Evolutionary conservation across 148 eudicot species (phyloP).

Genomic region (Linanthus parryae): DNA sequence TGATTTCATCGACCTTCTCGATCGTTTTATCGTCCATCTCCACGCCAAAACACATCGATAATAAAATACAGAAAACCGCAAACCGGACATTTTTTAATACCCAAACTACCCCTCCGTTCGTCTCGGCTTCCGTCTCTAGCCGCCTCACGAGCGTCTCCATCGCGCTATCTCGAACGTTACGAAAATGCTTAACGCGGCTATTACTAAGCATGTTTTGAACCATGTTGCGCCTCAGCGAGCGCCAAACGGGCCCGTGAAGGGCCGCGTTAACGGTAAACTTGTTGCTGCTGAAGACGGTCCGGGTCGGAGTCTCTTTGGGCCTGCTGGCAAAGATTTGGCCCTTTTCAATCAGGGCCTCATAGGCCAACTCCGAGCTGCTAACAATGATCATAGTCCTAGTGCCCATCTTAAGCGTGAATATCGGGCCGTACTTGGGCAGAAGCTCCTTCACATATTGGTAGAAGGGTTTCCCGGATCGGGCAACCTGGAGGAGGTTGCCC

Average conservation of each 20-base stretch:
- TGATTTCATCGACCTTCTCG: slow-evolving; percentile 57
- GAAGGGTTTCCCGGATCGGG: slow-evolving; percentile 72
- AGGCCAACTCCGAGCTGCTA: slow-evolving; percentile 44
- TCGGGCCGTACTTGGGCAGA: slow-evolving; percentile 68
- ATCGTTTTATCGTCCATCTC: slow-evolving; percentile 75
- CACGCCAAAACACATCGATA: slow-evolving; percentile 79
- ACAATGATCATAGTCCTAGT: slow-evolving; percentile 70
- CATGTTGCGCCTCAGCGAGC: slow-evolving; percentile 75
- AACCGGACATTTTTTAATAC: slow-evolving; percentile 63
- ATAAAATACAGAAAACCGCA: slow-evolving; percentile 66
- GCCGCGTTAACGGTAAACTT: slow-evolving; percentile 90
- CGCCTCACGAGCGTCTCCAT: slow-evolving; percentile 59
- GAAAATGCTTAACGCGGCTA: slow-evolving; percentile 38
- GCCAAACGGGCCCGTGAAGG: slow-evolving; percentile 74
- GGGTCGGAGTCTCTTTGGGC: slow-evolving; percentile 75
- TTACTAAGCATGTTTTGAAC: slow-evolving; percentile 80
- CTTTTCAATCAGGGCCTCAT: slow-evolving; percentile 67
- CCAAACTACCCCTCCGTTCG: slow-evolving; percentile 50
- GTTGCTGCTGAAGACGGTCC: slow-evolving; percentile 62
- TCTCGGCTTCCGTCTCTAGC: slow-evolving; percentile 47
- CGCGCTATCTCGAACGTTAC: slow-evolving; percentile 28
- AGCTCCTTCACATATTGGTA: slow-evolving; percentile 65
- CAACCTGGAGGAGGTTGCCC: slow-evolving; percentile 88
- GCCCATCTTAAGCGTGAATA: slow-evolving; percentile 81
- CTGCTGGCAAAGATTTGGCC: slow-evolving; percentile 70